Evolutionary conservation across 2,329 filamentous ascomycete species (phyloP).

Genomic region (Monosporascus sp.): DNA sequence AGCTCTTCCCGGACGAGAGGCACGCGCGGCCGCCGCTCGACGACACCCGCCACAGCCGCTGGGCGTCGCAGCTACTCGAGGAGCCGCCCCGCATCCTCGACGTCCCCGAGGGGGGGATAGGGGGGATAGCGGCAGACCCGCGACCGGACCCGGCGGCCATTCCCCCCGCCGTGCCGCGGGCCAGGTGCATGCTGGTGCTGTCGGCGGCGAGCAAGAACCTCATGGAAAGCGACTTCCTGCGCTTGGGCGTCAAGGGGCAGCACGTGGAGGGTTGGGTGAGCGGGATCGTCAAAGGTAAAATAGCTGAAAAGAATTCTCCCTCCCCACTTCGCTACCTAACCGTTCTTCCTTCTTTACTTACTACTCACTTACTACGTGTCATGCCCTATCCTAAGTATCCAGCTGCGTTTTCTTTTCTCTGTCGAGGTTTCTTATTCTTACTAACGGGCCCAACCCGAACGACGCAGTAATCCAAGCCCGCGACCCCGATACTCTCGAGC

Average conservation of each 20-base stretch:
- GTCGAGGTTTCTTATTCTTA: constrained; percentile 3
- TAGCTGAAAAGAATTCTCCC: background rate
- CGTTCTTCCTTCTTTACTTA: too few relatives aligned
- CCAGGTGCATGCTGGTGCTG: constrained; percentile 46
- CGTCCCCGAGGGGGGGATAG: constrained; percentile 3
- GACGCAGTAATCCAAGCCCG: constrained; percentile 56
- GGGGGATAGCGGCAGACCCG: background rate
- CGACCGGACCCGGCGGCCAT: background rate
- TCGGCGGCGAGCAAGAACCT: constrained; percentile 54
- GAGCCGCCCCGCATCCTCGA: constrained; percentile 5
- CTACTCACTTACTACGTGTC: too few relatives aligned
- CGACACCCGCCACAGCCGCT: constrained; percentile 4
- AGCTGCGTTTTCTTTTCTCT: background rate
- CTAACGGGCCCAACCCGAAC: constrained; percentile 4
- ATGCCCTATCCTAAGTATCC: background rate
- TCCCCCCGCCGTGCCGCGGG: constrained; percentile 7
- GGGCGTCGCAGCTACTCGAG: constrained; percentile 14
- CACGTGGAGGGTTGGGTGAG: constrained; percentile 65
- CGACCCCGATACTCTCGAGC: constrained; percentile 56
- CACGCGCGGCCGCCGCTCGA: constrained; percentile 13
- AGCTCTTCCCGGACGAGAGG: constrained; percentile 50
- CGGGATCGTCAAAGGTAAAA: constrained; percentile 52
- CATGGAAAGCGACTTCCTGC: constrained; percentile 63
- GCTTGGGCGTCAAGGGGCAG: constrained; percentile 54
- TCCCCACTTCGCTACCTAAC: too few relatives aligned